Conservation (phyloP, 345 rosid genomes). For the Populus deltoides region DNA sequence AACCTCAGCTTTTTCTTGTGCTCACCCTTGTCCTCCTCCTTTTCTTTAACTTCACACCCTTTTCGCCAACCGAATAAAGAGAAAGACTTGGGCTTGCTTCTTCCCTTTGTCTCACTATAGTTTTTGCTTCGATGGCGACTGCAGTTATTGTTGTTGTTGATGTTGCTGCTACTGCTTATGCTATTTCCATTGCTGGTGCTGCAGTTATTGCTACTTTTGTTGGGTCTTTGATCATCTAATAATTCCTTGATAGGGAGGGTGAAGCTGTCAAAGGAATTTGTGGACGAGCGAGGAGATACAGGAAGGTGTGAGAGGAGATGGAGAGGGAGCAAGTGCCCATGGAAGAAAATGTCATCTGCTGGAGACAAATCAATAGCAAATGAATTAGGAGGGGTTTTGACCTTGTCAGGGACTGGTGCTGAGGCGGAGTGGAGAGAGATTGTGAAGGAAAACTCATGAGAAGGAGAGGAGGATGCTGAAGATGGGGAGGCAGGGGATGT, state of each 20-base stretch:
- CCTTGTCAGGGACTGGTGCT: conserved; percentile 34
- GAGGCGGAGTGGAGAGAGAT: conserved; percentile 73
- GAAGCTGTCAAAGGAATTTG: conserved; percentile 64
- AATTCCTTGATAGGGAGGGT: conserved; percentile 50
- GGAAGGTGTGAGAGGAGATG: conserved; percentile 82
- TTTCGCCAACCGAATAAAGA: conserved; percentile 69
- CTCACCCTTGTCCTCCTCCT: conserved; percentile 45
- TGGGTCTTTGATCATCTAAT: conserved; percentile 30
- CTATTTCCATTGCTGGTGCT: background rate
- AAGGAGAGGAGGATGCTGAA: conserved; percentile 79
- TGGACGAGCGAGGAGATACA: conserved; percentile 70
- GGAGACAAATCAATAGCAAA: conserved; percentile 84
- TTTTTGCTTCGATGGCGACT: conserved; percentile 3
- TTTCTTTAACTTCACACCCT: conserved; percentile 40
- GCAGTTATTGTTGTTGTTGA: background rate
- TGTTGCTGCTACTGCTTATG: background rate
- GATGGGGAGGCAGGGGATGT: conserved; percentile 44
- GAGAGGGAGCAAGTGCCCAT: conserved; percentile 96
- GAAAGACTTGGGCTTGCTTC: conserved; percentile 62
- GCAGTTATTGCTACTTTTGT: background rate
- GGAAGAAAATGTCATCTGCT: conserved; percentile 96
- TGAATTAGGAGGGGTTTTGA: conserved; percentile 34
- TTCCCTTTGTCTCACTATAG: conserved; percentile 19
- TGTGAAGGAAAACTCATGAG: conserved; percentile 94
- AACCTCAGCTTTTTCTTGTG: conserved; percentile 51